Evolutionary conservation across 2,329 filamentous ascomycete genomes (phyloP).

Genomic region (Cladosporium sphaerospermum): DNA sequence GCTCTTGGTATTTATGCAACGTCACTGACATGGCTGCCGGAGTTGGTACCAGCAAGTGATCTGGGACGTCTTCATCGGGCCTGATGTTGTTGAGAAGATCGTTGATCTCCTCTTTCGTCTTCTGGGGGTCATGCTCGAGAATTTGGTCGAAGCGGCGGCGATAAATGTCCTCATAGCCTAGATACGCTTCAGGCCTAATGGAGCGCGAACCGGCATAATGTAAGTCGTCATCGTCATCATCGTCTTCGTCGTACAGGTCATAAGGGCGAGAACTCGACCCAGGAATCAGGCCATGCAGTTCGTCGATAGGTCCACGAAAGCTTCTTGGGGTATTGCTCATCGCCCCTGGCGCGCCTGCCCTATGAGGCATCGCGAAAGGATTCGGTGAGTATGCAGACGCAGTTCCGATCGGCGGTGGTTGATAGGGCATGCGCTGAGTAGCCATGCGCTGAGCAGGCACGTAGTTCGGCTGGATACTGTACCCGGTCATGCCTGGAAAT

Average conservation of each 20-base stretch:
- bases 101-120: constrained; percentile 61
- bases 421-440: background rate
- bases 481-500: constrained; percentile 13
- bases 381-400: too few species aligned
- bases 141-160: constrained; percentile 21
- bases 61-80: constrained; percentile 53
- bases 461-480: background rate
- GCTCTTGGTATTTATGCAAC: constrained; percentile 75
- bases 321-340: background rate
- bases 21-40: constrained; percentile 61
- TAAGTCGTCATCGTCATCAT: constrained; percentile 23
- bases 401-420: background rate
- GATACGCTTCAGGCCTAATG: constrained; percentile 16
- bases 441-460: background rate
- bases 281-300: constrained; percentile 19
- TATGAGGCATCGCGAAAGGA: too few species aligned
- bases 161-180: constrained; percentile 23
- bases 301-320: constrained; percentile 6
- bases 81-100: constrained; percentile 66
- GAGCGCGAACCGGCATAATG: constrained; percentile 16
- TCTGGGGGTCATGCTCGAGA: constrained; percentile 38
- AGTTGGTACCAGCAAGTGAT: constrained; percentile 58
- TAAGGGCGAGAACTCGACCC: constrained; percentile 7
- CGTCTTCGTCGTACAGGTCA: constrained; percentile 4
- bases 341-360: background rate